Percentiles rank a stretch among this genome's conserved stretches.
Conservation (phyloP, 208 protist species). For the Acanthamoeba divionensis region DNA sequence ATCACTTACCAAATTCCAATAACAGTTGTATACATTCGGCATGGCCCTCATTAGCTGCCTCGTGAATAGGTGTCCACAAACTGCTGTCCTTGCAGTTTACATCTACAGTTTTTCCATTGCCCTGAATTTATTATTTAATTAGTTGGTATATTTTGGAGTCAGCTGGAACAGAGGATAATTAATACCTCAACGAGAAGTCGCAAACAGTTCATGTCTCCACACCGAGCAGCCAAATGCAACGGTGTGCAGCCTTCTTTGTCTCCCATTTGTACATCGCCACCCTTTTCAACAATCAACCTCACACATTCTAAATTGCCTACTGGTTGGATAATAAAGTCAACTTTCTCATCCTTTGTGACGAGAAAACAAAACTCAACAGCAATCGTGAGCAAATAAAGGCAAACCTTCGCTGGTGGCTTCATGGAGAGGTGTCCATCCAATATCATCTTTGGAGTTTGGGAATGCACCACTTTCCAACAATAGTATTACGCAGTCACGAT, state of each 20-base stretch:
- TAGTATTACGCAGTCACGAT: background rate
- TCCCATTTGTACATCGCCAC: background rate
- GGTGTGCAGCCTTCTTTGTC: conserved; percentile 40
- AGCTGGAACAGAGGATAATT: background rate
- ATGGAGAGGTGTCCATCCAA: background rate
- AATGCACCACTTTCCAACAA: background rate
- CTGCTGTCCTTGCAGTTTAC: background rate
- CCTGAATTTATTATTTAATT: background rate
- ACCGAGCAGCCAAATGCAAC: background rate
- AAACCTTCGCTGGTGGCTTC: conserved; percentile 17
- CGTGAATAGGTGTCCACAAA: conserved; percentile 10
- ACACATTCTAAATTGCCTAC: background rate
- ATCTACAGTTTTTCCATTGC: background rate
- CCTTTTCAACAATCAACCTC: background rate
- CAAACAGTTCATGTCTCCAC: background rate
- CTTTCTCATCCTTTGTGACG: too few species aligned
- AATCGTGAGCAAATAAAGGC: background rate
- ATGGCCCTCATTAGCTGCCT: conserved; percentile 33
- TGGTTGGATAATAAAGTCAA: background rate
- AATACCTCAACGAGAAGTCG: background rate
- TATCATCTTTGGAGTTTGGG: background rate
- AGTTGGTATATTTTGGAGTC: background rate
- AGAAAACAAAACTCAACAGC: too few species aligned
- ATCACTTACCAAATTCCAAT: background rate
- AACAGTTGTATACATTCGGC: conserved; percentile 1